These are phyloP conservation scores for Hypseocharis bilobata DNA, from an alignment of 441 rosid genomes.

Conservation along the genomic window DNA sequence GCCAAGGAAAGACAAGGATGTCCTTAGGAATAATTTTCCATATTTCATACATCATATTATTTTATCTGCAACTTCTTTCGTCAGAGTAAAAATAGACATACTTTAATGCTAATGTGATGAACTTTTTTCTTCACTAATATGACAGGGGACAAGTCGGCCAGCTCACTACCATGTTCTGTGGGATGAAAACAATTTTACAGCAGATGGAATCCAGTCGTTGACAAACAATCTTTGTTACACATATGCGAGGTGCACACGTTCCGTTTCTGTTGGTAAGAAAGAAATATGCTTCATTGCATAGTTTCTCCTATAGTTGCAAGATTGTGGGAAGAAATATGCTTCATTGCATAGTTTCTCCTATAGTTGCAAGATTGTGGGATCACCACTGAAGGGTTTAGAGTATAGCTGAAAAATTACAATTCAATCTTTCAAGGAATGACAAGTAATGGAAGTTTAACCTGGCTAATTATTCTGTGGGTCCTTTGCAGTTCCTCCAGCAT, in stretches of 20 bases:
- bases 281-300: background rate
- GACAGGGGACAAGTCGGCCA: constrained; percentile 93
- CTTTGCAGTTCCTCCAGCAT: constrained; percentile 86
- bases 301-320: background rate
- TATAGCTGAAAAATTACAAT: too few relatives aligned
- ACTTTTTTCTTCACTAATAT: constrained; percentile 9
- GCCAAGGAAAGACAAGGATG: too few relatives aligned
- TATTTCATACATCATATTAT: too few relatives aligned
- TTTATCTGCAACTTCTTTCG: too few relatives aligned
- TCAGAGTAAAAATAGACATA: background rate
- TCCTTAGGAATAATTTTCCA: too few relatives aligned
- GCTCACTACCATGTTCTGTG: constrained; percentile 98
- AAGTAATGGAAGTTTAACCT: too few relatives aligned
- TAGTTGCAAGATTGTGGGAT: too few relatives aligned
- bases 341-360: too few relatives aligned
- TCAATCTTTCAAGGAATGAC: too few relatives aligned
- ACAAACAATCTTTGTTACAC: constrained; percentile 97
- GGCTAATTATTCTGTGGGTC: constrained; percentile 7
- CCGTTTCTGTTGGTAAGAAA: constrained; percentile 77
- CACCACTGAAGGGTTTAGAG: too few relatives aligned
- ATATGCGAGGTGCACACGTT: constrained; percentile 92
- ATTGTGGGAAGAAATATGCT: background rate
- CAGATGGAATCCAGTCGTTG: constrained; percentile 90
- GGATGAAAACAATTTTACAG: constrained; percentile 97
- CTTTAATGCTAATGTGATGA: background rate